Conservation (phyloP, 139 green algal species). For the Closterium sp. region DNA sequence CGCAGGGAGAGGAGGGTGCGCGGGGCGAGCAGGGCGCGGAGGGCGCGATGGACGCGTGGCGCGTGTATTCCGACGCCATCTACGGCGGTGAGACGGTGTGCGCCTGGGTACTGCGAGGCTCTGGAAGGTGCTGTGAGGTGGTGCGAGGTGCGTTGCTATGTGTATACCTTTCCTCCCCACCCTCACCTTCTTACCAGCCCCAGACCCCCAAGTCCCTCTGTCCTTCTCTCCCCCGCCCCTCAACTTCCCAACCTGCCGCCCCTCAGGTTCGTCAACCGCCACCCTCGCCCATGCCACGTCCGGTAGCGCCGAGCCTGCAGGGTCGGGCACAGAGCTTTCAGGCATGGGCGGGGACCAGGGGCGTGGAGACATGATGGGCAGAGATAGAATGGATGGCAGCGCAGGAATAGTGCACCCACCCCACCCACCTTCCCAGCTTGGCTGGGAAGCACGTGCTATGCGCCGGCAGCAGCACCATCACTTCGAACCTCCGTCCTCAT, state of each 20-base stretch:
- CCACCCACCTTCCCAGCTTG: too few species aligned
- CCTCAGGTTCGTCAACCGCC: neutral
- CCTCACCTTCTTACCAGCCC: too few species aligned
- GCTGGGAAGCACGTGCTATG: neutral
- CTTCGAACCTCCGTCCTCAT: neutral
- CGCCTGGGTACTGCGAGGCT: neutral
- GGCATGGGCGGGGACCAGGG: neutral
- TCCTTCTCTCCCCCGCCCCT: neutral
- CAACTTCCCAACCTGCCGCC: neutral
- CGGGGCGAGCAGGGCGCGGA: neutral
- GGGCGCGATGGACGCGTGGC: neutral
- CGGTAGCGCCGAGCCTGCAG: neutral
- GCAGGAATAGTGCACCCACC: neutral
- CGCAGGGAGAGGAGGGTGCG: too few species aligned
- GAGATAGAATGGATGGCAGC: neutral
- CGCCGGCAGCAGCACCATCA: neutral
- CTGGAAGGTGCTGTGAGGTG: neutral
- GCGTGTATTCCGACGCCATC: neutral
- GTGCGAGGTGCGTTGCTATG: neutral
- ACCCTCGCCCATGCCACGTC: neutral
- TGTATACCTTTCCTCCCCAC: neutral
- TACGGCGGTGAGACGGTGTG: neutral
- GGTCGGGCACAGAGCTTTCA: neutral
- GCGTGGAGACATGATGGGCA: neutral
- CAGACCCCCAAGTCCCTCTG: neutral